Base-by-base conservation (phyloP, 2,329 filamentous ascomycete species). In the Penicillium vulpinum region DNA sequence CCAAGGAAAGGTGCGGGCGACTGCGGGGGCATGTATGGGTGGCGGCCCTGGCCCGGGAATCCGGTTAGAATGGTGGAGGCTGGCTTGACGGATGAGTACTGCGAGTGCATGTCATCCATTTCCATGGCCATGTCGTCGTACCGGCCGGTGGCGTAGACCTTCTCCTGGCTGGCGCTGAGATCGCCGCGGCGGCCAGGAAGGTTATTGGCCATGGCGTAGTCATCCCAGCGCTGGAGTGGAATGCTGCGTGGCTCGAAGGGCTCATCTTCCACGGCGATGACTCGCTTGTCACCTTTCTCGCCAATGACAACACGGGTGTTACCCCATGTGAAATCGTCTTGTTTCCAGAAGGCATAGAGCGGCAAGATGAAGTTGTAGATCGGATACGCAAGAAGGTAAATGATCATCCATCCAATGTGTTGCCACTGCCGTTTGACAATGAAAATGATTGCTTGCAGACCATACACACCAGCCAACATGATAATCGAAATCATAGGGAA, bases 271-370 rank as follows among this genome's bases (percentile, higher is more conserved):
- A 92, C 86, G 0, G 92, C 92, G 51, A 99, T 83, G n/a, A 97
- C 81, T 71, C 96, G 87, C 79, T 96, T 96, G 72, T 85, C 85
- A 61, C 92, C 93, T 75, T 93, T 91, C 75, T 99, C 94, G 58
- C 92, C 93, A 64, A 97, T 90, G 65, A 99, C 94, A 63, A 99
- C 87, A 84, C 94, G 92, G 1, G 94, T 99, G 79, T 94, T 97
- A 83, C 94, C 94, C 94, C 94, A 99, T 2, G 88, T 88, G 82
- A 99, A 99, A 78, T 99, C 93, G 77, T 99, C 94, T 75, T 97
- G 92, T 77, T 97, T 96, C 94, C 94, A 99, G 88, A 99, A 99
- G 0, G 93, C 96, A 80, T 97, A 99, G 62, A 99, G 79, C 0
- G 94, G 94, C 13, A 99, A 84, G 61, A 95, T 73, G 68, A 99